Evolutionary conservation across 176 grass and related monocot genomes (phyloP).

Genomic region (Hyparrhenia diplandra): DNA sequence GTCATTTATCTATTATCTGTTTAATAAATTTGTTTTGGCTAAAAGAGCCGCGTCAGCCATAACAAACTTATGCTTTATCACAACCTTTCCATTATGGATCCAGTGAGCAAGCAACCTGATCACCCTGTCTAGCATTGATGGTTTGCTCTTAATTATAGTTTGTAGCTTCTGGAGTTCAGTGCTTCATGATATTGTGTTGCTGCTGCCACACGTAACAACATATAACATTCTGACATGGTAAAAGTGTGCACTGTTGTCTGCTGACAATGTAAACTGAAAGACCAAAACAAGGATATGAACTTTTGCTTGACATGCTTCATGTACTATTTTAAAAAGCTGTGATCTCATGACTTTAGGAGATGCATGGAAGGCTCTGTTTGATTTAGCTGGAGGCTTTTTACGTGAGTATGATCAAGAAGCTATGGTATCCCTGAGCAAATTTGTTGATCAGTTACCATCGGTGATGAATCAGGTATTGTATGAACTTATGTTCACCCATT

Average conservation of each 20-base stretch:
- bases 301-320: neutral
- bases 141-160: conserved; percentile 1
- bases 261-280: conserved; percentile 14
- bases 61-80: neutral
- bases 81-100: neutral
- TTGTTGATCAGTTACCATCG: conserved; percentile 82
- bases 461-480: conserved; percentile 87
- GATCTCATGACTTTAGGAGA: conserved; percentile 44
- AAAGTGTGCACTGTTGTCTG: neutral
- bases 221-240: neutral
- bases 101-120: neutral
- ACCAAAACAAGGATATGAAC: neutral
- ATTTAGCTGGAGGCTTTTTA: conserved; percentile 71
- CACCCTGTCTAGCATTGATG: neutral
- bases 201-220: neutral
- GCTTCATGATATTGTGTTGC: neutral
- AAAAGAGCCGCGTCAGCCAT: too few relatives aligned
- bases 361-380: conserved; percentile 66
- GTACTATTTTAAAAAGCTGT: conserved; percentile 8
- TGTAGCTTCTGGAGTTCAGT: conserved; percentile 9
- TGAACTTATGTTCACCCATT: neutral
- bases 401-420: conserved; percentile 72
- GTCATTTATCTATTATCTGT: neutral
- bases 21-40: neutral
- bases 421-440: conserved; percentile 69